Evolutionary conservation across 2,329 filamentous ascomycete species (phyloP).

Genomic region (Stemphylium beticola): DNA sequence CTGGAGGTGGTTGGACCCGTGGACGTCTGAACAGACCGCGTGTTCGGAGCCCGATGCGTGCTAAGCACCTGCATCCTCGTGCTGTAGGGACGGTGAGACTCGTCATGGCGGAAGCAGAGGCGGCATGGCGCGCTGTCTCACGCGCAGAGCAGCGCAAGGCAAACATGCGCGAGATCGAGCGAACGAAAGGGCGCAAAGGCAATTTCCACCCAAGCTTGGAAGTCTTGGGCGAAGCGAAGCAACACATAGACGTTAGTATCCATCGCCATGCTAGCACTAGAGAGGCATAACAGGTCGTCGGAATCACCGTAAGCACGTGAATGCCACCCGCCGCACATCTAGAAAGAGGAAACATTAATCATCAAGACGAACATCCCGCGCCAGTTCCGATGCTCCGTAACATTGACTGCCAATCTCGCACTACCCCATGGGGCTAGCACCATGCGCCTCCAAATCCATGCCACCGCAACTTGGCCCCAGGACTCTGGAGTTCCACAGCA

Average conservation of each 20-base stretch:
- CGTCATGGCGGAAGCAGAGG: constrained; percentile 13
- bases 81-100: constrained; percentile 30
- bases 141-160: constrained; percentile 8
- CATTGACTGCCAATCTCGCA: constrained; percentile 23
- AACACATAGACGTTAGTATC: not conserved
- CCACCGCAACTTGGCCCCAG: constrained; percentile 30
- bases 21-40: constrained; percentile 15
- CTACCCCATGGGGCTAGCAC: constrained; percentile 26
- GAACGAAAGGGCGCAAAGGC: constrained; percentile 19
- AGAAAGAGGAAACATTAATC: not conserved
- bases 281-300: constrained; percentile 15
- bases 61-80: constrained; percentile 24
- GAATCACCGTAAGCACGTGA: constrained; percentile 15
- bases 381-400: constrained; percentile 17
- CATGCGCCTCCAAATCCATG: constrained; percentile 17
- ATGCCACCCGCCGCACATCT: no score
- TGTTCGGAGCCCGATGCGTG: constrained; percentile 39
- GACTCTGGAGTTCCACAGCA: constrained; percentile 27
- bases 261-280: not conserved
- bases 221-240: constrained; percentile 4
- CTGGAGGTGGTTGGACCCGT: constrained; percentile 8
- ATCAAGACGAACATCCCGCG: constrained; percentile 9
- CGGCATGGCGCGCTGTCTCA: constrained; percentile 12
- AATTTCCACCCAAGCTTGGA: constrained; percentile 7
- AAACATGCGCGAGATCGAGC: constrained; percentile 6